Percentiles rank a stretch among this genome's conserved stretches.
phyloP scores from a whole-genome alignment of 2,329 filamentous ascomycete genomes.

The Phyllosticta citrichinensis region DNA sequence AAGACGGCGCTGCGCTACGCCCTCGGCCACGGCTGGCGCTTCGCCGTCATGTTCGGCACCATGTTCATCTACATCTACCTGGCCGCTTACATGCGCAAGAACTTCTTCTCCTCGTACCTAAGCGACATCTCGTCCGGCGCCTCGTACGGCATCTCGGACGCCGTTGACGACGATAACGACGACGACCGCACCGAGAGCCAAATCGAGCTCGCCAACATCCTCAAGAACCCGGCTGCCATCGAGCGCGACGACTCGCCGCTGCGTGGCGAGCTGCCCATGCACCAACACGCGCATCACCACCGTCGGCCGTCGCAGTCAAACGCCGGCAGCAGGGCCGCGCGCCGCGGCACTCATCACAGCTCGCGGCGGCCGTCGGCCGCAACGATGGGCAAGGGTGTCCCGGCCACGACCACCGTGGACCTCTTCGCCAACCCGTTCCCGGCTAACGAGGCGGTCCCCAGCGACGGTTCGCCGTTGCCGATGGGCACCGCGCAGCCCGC shows the following conservation, averaged over 20 bases:
- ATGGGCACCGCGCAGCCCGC: background rate
- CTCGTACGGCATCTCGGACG: background rate
- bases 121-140: background rate
- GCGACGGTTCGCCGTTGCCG: background rate
- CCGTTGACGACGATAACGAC: background rate
- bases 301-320: background rate
- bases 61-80: slow-evolving; percentile 36
- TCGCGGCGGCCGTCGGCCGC: background rate
- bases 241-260: background rate
- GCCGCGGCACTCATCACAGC: background rate
- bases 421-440: background rate
- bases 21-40: slow-evolving; percentile 38
- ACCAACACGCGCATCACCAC: background rate
- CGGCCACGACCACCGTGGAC: background rate
- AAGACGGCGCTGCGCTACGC: slow-evolving; percentile 32
- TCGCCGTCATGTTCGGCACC: slow-evolving; percentile 33
- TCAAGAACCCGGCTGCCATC: background rate
- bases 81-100: slow-evolving; percentile 24
- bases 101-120: background rate
- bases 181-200: background rate
- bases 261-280: background rate
- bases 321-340: background rate
- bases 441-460: background rate
- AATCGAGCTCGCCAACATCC: slow-evolving; percentile 7
- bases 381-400: background rate